Evolutionary conservation across 176 grass and related monocot species (phyloP).

Genomic region (Oryza glaberrima): DNA sequence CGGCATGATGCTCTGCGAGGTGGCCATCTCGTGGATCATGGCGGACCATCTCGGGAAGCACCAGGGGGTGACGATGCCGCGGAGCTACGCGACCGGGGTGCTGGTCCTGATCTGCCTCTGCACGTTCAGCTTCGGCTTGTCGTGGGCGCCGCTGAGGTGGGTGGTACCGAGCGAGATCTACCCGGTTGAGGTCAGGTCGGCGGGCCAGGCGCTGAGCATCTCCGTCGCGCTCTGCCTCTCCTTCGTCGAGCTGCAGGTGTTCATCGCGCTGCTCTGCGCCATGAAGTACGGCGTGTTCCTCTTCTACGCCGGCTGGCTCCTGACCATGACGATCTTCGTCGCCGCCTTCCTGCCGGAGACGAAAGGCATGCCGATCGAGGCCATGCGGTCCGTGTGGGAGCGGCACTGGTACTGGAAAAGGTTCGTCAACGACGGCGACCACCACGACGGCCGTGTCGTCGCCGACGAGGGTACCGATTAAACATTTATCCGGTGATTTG

Average conservation of each 20-base stretch:
- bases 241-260: constrained; percentile 65
- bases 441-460: background rate
- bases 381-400: constrained; percentile 47
- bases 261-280: constrained; percentile 61
- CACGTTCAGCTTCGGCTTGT: constrained; percentile 60
- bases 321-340: constrained; percentile 68
- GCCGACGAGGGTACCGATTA: background rate
- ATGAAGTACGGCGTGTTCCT: constrained; percentile 44
- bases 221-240: constrained; percentile 50
- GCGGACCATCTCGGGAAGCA: constrained; percentile 40
- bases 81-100: constrained; percentile 44
- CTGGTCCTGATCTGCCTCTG: constrained; percentile 50
- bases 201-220: constrained; percentile 56
- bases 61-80: constrained; percentile 38
- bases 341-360: constrained; percentile 76
- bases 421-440: constrained; percentile 41
- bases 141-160: constrained; percentile 66
- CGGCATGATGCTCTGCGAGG: constrained; percentile 47
- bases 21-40: constrained; percentile 60
- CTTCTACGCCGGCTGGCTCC: constrained; percentile 63
- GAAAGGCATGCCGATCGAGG: constrained; percentile 70
- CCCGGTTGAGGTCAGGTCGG: constrained; percentile 66
- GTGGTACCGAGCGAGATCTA: constrained; percentile 66
- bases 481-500: background rate
- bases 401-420: constrained; percentile 71